A percentile compares a stretch with the other conserved stretches of the same genome.
Conservation (phyloP, 2,329 filamentous ascomycete genomes). For the Aspergillus bombycis region DNA sequence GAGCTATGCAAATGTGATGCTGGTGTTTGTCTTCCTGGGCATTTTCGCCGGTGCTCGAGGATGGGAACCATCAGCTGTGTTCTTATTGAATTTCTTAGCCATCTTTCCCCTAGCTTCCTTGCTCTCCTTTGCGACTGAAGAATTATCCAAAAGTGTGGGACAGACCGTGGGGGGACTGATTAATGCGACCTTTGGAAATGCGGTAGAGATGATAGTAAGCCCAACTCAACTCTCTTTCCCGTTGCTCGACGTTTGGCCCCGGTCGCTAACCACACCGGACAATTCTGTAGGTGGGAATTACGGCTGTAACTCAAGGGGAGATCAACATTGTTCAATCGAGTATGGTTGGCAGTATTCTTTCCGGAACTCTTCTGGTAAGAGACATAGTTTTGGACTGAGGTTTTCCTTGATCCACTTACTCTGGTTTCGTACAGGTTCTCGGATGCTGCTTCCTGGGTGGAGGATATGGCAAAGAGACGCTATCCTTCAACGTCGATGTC, state of each 20-base stretch:
- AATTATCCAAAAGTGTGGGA: slow-evolving; percentile 12
- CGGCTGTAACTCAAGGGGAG: slow-evolving; percentile 71
- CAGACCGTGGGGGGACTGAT: slow-evolving; percentile 6
- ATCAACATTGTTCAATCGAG: slow-evolving; percentile 84
- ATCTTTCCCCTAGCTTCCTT: slow-evolving; percentile 11
- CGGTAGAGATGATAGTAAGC: slow-evolving; percentile 42
- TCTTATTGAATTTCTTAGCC: slow-evolving; percentile 79
- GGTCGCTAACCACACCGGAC: not conserved
- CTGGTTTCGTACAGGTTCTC: slow-evolving; percentile 55
- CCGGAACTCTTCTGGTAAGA: slow-evolving; percentile 70
- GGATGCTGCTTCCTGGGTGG: slow-evolving; percentile 86
- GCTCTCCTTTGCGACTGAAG: slow-evolving; percentile 11
- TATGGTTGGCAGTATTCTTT: slow-evolving; percentile 81
- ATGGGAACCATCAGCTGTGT: slow-evolving; percentile 63
- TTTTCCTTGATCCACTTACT: not conserved
- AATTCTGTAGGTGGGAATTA: slow-evolving; percentile 52
- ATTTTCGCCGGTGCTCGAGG: slow-evolving; percentile 68
- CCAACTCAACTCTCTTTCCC: too few species aligned
- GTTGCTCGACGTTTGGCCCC: not conserved
- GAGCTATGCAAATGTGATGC: slow-evolving; percentile 78
- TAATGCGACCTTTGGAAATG: slow-evolving; percentile 67
- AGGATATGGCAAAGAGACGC: slow-evolving; percentile 70
- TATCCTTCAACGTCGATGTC: slow-evolving; percentile 83
- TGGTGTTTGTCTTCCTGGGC: slow-evolving; percentile 73
- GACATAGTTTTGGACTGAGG: too few species aligned